phyloP scores from a whole-genome alignment of 2,329 filamentous ascomycete species.

The Eutypa lata region DNA sequence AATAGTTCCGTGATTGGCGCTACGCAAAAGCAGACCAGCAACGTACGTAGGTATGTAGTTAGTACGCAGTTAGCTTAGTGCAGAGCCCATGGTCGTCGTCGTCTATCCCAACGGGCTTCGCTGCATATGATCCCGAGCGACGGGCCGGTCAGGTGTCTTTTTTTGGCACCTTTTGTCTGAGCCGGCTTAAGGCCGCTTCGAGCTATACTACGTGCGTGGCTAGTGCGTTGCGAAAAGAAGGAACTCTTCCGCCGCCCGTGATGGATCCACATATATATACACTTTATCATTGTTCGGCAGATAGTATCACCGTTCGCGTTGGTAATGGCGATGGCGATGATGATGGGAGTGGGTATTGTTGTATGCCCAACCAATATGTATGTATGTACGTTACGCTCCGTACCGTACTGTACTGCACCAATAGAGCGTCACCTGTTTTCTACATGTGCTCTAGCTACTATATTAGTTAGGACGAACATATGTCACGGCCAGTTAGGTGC shows the following conservation, averaged over 20 bases:
- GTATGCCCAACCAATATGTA: background rate
- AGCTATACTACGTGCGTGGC: background rate
- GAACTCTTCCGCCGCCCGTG: background rate
- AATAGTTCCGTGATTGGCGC: no score
- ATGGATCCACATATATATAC: background rate
- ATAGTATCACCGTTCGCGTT: background rate
- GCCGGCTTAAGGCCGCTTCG: background rate
- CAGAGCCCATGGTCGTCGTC: no score
- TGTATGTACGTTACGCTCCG: background rate
- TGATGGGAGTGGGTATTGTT: no score
- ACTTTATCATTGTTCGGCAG: background rate
- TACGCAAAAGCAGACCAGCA: no score
- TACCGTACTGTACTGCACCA: background rate
- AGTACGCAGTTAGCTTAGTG: no score
- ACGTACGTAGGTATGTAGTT: no score
- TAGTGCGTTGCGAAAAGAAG: background rate
- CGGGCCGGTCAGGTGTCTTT: background rate
- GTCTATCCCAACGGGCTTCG: background rate
- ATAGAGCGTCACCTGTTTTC: no score
- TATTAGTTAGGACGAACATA: no score
- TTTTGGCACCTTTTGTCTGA: background rate
- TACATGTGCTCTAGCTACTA: no score
- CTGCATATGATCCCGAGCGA: background rate
- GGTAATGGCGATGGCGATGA: background rate
- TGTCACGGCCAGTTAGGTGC: no score